phyloP scores from a whole-genome alignment of 768 basidiomycete genomes.

The Lactarius deliciosus region DNA sequence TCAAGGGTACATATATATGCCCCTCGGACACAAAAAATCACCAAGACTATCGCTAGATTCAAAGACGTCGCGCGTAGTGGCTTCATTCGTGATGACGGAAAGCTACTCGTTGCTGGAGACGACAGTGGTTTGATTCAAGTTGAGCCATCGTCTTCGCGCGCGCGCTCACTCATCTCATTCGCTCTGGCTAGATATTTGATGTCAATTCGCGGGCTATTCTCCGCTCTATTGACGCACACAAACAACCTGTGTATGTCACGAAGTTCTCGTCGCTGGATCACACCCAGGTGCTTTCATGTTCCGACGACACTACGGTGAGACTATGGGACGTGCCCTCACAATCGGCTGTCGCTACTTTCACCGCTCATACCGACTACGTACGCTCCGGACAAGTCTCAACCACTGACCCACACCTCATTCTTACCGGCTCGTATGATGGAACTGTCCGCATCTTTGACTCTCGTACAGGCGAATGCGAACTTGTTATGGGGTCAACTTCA shows the following conservation, averaged over 20 bases:
- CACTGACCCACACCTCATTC: slow-evolving; percentile 75
- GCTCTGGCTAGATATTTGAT: slow-evolving; percentile 72
- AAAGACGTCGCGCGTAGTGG: slow-evolving; percentile 94
- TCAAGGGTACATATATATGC: slow-evolving; percentile 94
- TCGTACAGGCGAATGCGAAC: slow-evolving; percentile 79
- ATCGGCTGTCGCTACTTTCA: slow-evolving; percentile 72
- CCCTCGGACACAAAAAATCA: slow-evolving; percentile 92
- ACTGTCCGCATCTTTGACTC: slow-evolving; percentile 87
- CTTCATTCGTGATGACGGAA: slow-evolving; percentile 88
- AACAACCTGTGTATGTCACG: slow-evolving; percentile 94
- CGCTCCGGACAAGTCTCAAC: slow-evolving; percentile 87
- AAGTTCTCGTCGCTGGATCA: slow-evolving; percentile 83
- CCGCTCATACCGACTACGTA: slow-evolving; percentile 92
- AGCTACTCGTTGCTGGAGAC: slow-evolving; percentile 92
- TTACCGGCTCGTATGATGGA: slow-evolving; percentile 94
- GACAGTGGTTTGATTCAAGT: slow-evolving; percentile 88
- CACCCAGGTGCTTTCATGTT: slow-evolving; percentile 88
- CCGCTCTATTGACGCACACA: slow-evolving; percentile 88
- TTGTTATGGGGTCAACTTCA: slow-evolving; percentile 60
- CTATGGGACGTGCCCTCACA: slow-evolving; percentile 96
- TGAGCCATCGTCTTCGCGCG: slow-evolving; percentile 17
- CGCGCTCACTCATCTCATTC: slow-evolving; percentile 6
- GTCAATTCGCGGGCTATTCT: slow-evolving; percentile 88
- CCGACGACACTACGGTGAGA: slow-evolving; percentile 92
- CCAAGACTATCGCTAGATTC: slow-evolving; percentile 94